phyloP scores from a whole-genome alignment of 805 yeast species.

The Cyberlindnera nakhonratchasimensis region DNA sequence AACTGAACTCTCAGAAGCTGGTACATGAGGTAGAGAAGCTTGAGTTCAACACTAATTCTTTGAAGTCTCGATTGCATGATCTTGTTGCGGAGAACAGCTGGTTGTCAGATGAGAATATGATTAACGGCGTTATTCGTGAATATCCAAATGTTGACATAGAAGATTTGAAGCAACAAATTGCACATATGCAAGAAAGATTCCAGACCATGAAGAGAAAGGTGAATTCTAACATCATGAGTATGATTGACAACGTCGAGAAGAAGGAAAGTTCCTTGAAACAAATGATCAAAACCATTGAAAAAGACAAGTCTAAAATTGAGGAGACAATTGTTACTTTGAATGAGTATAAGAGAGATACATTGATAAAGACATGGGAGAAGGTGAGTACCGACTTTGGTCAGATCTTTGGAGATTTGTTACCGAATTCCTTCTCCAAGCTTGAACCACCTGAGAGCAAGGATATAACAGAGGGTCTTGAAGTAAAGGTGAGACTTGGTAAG shows the following conservation, averaged over 20 bases:
- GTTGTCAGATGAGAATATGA: conserved; percentile 63
- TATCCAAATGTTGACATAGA: conserved; percentile 61
- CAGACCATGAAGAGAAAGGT: conserved; percentile 76
- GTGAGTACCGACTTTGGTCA: conserved; percentile 88
- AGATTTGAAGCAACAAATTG: conserved; percentile 56
- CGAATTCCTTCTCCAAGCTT: conserved; percentile 85
- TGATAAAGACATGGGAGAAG: conserved; percentile 79
- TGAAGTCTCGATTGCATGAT: conserved; percentile 39
- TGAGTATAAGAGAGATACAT: conserved; percentile 78
- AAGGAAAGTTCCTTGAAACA: conserved; percentile 71
- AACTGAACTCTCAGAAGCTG: conserved; percentile 50
- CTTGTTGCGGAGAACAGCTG: conserved; percentile 61
- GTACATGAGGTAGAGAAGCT: conserved; percentile 53
- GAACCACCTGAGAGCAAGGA: conserved; percentile 79
- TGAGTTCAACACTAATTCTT: conserved; percentile 33
- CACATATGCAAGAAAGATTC: conserved; percentile 53
- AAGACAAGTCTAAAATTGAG: conserved; percentile 84
- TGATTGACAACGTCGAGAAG: conserved; percentile 88
- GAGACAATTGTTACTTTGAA: conserved; percentile 82
- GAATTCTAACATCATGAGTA: conserved; percentile 81
- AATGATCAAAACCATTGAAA: conserved; percentile 84
- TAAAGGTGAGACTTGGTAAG: conserved; percentile 82
- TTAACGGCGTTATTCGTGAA: conserved; percentile 54
- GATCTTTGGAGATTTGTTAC: conserved; percentile 83
- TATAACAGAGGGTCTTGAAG: conserved; percentile 86